Base-by-base conservation (phyloP, 805 yeast genomes). In the Saccharomycopsis sp. region DNA sequence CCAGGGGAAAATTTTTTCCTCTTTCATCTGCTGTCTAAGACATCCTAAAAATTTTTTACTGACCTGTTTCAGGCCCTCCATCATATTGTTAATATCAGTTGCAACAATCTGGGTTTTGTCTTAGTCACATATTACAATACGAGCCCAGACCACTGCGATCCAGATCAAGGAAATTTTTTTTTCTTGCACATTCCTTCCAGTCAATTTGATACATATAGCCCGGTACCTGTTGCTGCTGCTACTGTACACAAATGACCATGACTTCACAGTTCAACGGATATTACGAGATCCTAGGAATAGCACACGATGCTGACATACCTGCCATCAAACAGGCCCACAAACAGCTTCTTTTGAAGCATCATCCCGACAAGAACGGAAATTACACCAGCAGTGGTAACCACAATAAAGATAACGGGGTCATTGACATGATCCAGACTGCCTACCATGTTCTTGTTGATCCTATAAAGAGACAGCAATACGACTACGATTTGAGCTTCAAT, bases 341-440 rank as follows among this genome's bases (percentile, higher is more conserved):
- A 58, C 72, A 69, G 38, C 78, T 79, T 15, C 75, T 93, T 3
- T 73, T 93, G 1, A 66, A 69, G 2, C 69, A 80, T 1, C 98
- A 93, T 69, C 98, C 98, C 1, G 98, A 93, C 68, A 92, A 91
- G 65, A 47, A 59, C 20, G 38, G 25, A n/a, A 41, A 41, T 19
- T 15, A 20, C 19, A 25, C 42, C 7, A 55, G 24, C 19, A 52
- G 57, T 5, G 42, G 8, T 3, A 19, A 23, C 29, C n/a, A 47
- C 20, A 22, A 29, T 3, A 56, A 57, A 20, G 51, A 61, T 2
- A 35, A 59, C 19, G 66, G 66, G 41, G 61, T 73, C 3, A 71
- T 84, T 7, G 73, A 80, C 58, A 70, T 71, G 23, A 76, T 91
- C 34, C 79, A 86, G 64, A 71, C 69, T 22, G 97, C 97, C 0